Evolutionary conservation across 495 filamentous ascomycete species (phyloP), one percentile per base, ranked within the genome.

Genomic region (Penicillium lagena): DNA sequence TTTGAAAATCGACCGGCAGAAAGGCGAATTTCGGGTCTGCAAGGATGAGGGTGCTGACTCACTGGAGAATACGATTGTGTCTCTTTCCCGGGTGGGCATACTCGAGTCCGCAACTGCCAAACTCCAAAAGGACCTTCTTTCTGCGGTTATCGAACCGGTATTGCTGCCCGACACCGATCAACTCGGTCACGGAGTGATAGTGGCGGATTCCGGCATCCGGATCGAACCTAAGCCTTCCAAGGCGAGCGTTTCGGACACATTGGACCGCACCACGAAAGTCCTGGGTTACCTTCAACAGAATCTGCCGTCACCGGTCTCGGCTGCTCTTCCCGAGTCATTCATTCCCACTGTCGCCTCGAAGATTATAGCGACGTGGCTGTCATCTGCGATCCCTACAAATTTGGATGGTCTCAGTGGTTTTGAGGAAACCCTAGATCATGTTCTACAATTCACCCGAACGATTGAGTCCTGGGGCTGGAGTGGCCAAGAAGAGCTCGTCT

Each of bases 321-420:
- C 70, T 14, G 72, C 78, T 0, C 63, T 96, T 9, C 85, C 86
- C 0, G 69, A 76, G 9, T 71, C 72, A 6, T 74, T 95, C 42
- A 77, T 94, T 51, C 81, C 85, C 1, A 68, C 65, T 45, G 59
- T 95, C 12, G 73, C 81, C 7, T 71, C 77, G 1, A 80, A 77
- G 9, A 71, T 94, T 4, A 85, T 87, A 38, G 71, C 75, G 8
- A 70, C 68, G 4, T 94, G 89, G 82, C 73, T 98, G 12, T 79
- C 86, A 14, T 77, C 81, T 27, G 74, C 80, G 0, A 81, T 98
- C 12, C 91, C 93, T 3, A 65, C 82, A 2, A 80, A 83, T 2
- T 67, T 95, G 2, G 68, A 73, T 17, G 83, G 81, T 11, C 76
- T 96, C 52, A 65, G 72, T 7, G 66, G 68, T 8, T 96, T 95